These are phyloP conservation scores for Saururus chinensis DNA, from an alignment of 164 flowering plant species.

Conservation along the genomic window DNA sequence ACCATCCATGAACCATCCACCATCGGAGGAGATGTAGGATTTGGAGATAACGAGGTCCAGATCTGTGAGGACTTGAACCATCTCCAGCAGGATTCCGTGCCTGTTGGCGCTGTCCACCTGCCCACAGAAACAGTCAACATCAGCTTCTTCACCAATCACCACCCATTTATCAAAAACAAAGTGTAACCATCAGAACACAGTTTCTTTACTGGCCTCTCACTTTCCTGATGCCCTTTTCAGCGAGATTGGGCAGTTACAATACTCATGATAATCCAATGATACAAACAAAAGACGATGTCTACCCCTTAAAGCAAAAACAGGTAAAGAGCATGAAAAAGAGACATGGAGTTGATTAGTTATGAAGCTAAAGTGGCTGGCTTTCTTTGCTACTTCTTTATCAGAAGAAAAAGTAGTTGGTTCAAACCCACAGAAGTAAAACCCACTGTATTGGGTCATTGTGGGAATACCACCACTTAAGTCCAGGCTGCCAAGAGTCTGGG, in stretches of 20 bases:
- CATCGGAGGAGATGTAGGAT: conserved; percentile 87
- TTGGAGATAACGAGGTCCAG: conserved; percentile 82
- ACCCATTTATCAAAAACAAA: not conserved
- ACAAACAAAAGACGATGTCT: not conserved
- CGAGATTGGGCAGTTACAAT: not conserved
- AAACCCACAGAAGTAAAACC: too few relatives aligned
- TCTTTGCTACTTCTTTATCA: not conserved
- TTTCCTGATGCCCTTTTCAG: not conserved
- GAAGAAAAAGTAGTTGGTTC: too few relatives aligned
- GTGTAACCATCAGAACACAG: not conserved
- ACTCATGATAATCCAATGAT: not conserved
- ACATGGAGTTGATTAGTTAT: too few relatives aligned
- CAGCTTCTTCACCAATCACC: not conserved
- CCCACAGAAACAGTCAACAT: not conserved
- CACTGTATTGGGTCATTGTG: too few relatives aligned
- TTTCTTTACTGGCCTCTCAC: not conserved
- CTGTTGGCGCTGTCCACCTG: conserved; percentile 87
- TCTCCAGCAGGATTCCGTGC: conserved; percentile 74
- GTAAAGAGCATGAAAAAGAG: not conserved
- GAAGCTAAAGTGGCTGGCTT: not conserved
- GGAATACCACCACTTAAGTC: too few relatives aligned
- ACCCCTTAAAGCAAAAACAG: not conserved
- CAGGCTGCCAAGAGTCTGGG: not conserved
- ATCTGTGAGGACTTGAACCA: conserved; percentile 93
- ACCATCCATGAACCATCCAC: conserved; percentile 98